These are phyloP conservation scores for Wickerhamiella musiphila DNA, from an alignment of 805 yeast genomes.

Conservation along the genomic window DNA sequence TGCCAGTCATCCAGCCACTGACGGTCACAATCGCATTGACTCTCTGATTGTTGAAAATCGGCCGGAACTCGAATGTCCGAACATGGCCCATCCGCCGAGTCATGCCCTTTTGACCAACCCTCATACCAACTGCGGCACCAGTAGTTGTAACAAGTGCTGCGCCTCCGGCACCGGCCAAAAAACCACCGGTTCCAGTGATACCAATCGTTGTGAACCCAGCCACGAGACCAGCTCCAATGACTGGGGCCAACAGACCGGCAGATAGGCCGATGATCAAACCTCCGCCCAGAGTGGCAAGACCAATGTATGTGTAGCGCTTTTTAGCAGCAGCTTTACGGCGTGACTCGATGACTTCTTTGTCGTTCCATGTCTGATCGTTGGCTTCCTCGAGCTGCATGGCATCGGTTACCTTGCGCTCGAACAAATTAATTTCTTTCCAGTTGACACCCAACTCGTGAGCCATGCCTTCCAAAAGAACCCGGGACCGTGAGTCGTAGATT, in stretches of 20 bases:
- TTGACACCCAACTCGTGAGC: constrained; percentile 43
- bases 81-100: constrained; percentile 76
- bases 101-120: constrained; percentile 77
- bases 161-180: constrained; percentile 93
- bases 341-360: constrained; percentile 44
- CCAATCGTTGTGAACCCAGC: constrained; percentile 95
- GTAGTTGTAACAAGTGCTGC: constrained; percentile 85
- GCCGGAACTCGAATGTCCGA: constrained; percentile 81
- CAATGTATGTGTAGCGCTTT: constrained; percentile 68
- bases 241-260: constrained; percentile 92
- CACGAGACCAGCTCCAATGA: constrained; percentile 95
- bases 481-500: constrained; percentile 74
- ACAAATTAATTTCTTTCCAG: constrained; percentile 61
- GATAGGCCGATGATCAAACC: constrained; percentile 85
- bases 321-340: constrained; percentile 51
- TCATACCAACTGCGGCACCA: constrained; percentile 81
- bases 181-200: constrained; percentile 80
- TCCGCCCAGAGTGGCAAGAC: constrained; percentile 92
- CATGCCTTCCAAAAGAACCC: constrained; percentile 56
- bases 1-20: constrained; percentile 96
- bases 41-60: constrained; percentile 78
- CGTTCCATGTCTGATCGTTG: constrained; percentile 64
- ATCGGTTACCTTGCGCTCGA: constrained; percentile 80
- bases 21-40: constrained; percentile 77
- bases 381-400: constrained; percentile 77